Evolutionary conservation across 768 basidiomycete species (phyloP).

Genomic region (Leccinum barrowsii): DNA sequence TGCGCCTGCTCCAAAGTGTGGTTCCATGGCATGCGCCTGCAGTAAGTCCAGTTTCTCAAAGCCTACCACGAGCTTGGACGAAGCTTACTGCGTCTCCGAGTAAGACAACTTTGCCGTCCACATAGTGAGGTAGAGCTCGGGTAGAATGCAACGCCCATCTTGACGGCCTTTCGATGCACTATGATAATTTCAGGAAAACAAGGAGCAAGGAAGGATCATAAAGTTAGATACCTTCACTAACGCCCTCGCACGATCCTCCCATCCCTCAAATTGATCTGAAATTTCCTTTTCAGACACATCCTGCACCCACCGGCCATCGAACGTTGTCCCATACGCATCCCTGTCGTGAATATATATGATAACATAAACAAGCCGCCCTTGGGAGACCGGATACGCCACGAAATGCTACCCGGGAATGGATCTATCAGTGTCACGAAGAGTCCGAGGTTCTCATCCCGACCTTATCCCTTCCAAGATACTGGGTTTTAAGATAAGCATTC

Average conservation of each 20-base stretch:
- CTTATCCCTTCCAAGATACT: slow-evolving; percentile 27
- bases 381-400: slow-evolving; percentile 38
- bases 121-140: slow-evolving; percentile 38
- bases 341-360: slow-evolving; percentile 29
- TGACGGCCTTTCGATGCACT: slow-evolving; percentile 36
- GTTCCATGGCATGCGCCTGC: slow-evolving; percentile 45
- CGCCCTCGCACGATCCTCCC: slow-evolving; percentile 9
- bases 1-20: slow-evolving; percentile 46
- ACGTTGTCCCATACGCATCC: slow-evolving; percentile 28
- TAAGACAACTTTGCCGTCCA: slow-evolving; percentile 39
- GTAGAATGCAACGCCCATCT: slow-evolving; percentile 45
- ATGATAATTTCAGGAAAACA: neutral
- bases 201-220: too few species aligned
- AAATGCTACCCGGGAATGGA: slow-evolving; percentile 30
- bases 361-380: slow-evolving; percentile 35
- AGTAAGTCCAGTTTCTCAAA: neutral
- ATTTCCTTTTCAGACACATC: slow-evolving; percentile 34
- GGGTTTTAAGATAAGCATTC: neutral
- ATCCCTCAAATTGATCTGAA: slow-evolving; percentile 27
- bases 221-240: slow-evolving; percentile 11
- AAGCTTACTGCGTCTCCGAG: slow-evolving; percentile 44
- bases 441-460: slow-evolving; percentile 1
- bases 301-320: slow-evolving; percentile 29
- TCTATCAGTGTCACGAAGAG: neutral
- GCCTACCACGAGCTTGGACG: neutral